phyloP scores from a whole-genome alignment of 768 basidiomycete species.

The Favolaschia claudopus region DNA sequence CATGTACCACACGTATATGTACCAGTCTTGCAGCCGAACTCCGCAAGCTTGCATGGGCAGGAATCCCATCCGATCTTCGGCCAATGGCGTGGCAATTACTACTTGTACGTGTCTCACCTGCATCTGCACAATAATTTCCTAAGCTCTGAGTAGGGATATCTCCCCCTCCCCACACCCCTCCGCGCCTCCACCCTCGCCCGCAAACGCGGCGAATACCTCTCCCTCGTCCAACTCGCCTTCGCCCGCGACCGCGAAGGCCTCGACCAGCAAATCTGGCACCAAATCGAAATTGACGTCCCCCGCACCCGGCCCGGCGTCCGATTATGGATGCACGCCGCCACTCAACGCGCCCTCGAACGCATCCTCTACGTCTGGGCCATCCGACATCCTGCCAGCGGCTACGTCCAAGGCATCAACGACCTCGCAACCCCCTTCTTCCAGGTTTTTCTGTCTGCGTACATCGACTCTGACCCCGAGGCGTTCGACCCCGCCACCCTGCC shows the following conservation, averaged over 20 bases:
- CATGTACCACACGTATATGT: slow-evolving; percentile 8
- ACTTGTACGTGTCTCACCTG: slow-evolving; percentile 63
- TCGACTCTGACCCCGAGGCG: slow-evolving; percentile 90
- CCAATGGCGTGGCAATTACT: slow-evolving; percentile 95
- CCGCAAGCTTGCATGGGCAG: slow-evolving; percentile 93
- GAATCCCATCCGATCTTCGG: slow-evolving; percentile 86
- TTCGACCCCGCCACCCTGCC: slow-evolving; percentile 86
- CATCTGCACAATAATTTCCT: slow-evolving; percentile 14
- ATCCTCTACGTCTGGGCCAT: slow-evolving; percentile 99
- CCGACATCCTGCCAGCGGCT: slow-evolving; percentile 96
- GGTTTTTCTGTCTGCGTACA: slow-evolving; percentile 94
- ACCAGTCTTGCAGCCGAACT: slow-evolving; percentile 66
- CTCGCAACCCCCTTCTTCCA: slow-evolving; percentile 98
- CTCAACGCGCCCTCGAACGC: slow-evolving; percentile 93
- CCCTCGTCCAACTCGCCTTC: slow-evolving; percentile 90
- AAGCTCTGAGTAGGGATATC: slow-evolving; percentile 73
- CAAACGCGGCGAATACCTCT: slow-evolving; percentile 92
- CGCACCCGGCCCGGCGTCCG: slow-evolving; percentile 90
- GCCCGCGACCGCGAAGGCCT: slow-evolving; percentile 83
- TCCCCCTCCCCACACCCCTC: slow-evolving; percentile 82
- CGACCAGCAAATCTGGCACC: slow-evolving; percentile 99
- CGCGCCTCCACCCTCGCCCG: slow-evolving; percentile 80
- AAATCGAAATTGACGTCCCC: slow-evolving; percentile 98
- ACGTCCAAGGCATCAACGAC: slow-evolving; percentile 99
- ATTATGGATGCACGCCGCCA: slow-evolving; percentile 90